Base-by-base conservation (phyloP, 345 rosid genomes). In the Litchi chinensis region DNA sequence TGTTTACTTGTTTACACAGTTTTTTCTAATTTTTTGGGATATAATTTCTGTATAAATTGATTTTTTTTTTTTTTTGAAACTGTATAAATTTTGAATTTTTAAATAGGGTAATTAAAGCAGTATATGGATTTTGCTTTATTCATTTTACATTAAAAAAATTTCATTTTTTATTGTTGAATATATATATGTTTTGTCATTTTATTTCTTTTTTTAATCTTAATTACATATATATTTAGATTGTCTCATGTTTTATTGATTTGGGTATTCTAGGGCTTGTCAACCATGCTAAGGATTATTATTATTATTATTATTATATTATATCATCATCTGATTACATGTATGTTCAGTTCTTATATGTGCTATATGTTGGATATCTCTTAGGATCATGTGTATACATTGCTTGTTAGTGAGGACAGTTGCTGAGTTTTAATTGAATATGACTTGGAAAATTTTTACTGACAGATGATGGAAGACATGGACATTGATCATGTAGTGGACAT, bases 401-500 rank as follows among this genome's bases (percentile, higher is more conserved):
- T 48, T 24, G 11, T 50, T 65, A 65, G 70, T 6, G 41, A 7
- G 40, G 26, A 7, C 12, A n/a, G n/a, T 73, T 3, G 76, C 66
- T 73, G 32, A 62, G 18, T 28, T 22, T 44, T 65, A 24, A 28
- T 0, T 32, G 46, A n/a, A 5, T 37, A 13, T 65, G 10, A 65
- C 10, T 40, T 8, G 28, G 54, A 41, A 41, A 41, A 19, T 50
- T 75, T 65, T 65, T 12, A 10, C 19, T 43, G 10, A 46, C 81
- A 85, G 85, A 73, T 65, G 60, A 93, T 92, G 98, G 98, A 95
- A 71, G 91, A 92, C 62, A 75, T 83, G 90, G 92, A 93, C 74
- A 79, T 87, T 84, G 96, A 95, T 67, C 80, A 77, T 73, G 79
- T 91, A 19, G 79, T 85, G 52, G 92, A 85, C 26, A 79, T 92